A percentile compares a stretch with the other conserved stretches of the same genome.
Evolutionary conservation across 2,329 filamentous ascomycete species (phyloP).

Genomic region (Fusarium mangiferae): DNA sequence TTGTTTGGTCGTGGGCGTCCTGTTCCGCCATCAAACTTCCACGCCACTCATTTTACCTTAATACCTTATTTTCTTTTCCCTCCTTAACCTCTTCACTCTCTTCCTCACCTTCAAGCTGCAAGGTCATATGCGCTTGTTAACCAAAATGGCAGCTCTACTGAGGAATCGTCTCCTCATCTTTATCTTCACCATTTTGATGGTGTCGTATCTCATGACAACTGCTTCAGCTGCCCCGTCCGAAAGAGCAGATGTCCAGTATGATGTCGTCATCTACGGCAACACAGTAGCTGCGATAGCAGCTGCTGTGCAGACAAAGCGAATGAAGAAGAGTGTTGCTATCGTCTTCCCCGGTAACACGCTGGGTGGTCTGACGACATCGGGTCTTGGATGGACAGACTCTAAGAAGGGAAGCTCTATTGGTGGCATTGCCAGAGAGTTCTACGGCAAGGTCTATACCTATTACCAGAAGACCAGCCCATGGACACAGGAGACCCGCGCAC

Average conservation of each 20-base stretch:
- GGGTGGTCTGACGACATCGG: conserved; percentile 33
- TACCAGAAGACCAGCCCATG: conserved; percentile 22
- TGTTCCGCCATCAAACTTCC: not conserved
- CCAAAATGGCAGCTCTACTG: conserved; percentile 16
- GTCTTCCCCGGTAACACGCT: conserved; percentile 30
- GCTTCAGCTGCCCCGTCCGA: conserved; percentile 22
- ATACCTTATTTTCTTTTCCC: not conserved
- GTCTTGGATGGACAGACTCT: conserved; percentile 36
- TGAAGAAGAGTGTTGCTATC: conserved; percentile 36
- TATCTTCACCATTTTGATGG: conserved; percentile 29
- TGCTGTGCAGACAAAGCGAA: conserved; percentile 29
- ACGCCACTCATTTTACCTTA: conserved; percentile 6
- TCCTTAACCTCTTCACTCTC: not conserved
- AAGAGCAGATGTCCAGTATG: conserved; percentile 18
- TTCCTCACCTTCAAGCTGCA: not conserved
- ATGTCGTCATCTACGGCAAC: conserved; percentile 39
- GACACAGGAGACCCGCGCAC: conserved; percentile 26
- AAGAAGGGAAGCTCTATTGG: conserved; percentile 35
- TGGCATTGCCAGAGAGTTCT: conserved; percentile 36
- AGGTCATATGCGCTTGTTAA: conserved; percentile 7
- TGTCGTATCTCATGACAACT: conserved; percentile 24
- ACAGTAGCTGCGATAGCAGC: conserved; percentile 36
- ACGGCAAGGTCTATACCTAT: conserved; percentile 22
- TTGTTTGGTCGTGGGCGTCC: not conserved
- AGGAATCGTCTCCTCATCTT: conserved; percentile 17